Evolutionary conservation across 2,329 filamentous ascomycete species (phyloP).

Genomic region (Aspergillus japonicus): DNA sequence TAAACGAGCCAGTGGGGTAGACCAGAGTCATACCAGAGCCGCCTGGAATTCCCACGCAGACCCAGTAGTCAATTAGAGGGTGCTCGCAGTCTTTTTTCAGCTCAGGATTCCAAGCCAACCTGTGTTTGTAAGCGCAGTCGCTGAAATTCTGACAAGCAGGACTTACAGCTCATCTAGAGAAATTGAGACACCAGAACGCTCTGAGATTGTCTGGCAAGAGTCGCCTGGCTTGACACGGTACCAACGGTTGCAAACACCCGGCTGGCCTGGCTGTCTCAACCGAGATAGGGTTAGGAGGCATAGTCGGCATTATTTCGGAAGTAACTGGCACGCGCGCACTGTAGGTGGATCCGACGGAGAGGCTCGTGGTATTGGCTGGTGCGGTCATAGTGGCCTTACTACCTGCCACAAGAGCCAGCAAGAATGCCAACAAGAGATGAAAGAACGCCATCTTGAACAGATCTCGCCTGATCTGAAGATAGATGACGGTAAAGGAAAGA

Average conservation of each 20-base stretch:
- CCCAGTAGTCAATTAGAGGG: constrained; percentile 11
- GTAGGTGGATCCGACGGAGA: constrained; percentile 2
- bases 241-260: constrained; percentile 12
- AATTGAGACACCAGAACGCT: constrained; percentile 2
- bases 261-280: constrained; percentile 10
- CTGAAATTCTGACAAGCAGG: neutral
- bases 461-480: neutral
- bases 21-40: neutral
- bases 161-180: constrained; percentile 11
- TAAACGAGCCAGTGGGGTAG: constrained; percentile 1
- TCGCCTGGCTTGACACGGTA: constrained; percentile 11
- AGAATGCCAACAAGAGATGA: neutral
- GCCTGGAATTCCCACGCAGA: constrained; percentile 10
- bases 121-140: neutral
- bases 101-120: constrained; percentile 16
- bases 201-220: constrained; percentile 11
- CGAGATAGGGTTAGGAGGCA: neutral
- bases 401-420: neutral
- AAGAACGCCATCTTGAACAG: neutral
- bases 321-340: constrained; percentile 12
- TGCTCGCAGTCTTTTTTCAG: constrained; percentile 10
- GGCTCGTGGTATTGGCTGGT: constrained; percentile 1
- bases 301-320: constrained; percentile 3
- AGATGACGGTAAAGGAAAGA: neutral
- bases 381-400: neutral